Percentiles rank a stretch among this genome's conserved stretches.
These are phyloP conservation scores for Ophiocordyceps robertsii DNA, from an alignment of 2,329 filamentous ascomycete species.

Conservation along the genomic window DNA sequence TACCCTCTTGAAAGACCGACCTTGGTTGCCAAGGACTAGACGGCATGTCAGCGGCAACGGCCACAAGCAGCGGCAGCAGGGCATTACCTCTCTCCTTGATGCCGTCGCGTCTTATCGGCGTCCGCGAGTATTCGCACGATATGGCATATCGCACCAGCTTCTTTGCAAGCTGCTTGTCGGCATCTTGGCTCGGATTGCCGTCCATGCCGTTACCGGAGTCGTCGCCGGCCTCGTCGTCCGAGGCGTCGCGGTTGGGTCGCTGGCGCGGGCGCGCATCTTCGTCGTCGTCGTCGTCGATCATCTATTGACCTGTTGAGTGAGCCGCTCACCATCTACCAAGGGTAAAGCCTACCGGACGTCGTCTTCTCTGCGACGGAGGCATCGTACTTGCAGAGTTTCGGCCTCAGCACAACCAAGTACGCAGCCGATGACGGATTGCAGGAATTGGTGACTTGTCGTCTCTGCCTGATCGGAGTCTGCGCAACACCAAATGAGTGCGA, in stretches of 20 bases:
- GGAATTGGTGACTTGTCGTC: too few species aligned
- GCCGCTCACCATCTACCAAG: background rate
- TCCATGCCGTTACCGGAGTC: conserved; percentile 26
- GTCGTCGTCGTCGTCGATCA: conserved; percentile 16
- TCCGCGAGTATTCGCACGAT: conserved; percentile 50
- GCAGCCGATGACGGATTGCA: too few species aligned
- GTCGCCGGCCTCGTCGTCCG: conserved; percentile 17
- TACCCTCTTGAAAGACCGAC: conserved; percentile 59
- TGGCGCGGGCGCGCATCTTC: conserved; percentile 18
- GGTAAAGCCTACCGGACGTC: conserved; percentile 14
- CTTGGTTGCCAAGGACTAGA: conserved; percentile 56
- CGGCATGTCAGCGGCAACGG: conserved; percentile 3
- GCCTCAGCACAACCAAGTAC: too few species aligned
- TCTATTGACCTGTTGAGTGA: conserved; percentile 5
- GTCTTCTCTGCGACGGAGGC: conserved; percentile 18
- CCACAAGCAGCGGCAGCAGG: fast-evolving
- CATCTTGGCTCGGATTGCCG: conserved; percentile 15
- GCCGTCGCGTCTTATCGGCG: conserved; percentile 45
- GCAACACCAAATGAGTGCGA: too few species aligned
- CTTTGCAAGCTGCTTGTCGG: conserved; percentile 42
- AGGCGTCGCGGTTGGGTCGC: conserved; percentile 14
- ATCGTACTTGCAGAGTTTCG: conserved; percentile 7
- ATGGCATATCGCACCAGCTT: conserved; percentile 57
- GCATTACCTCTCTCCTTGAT: conserved; percentile 47
- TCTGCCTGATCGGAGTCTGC: too few species aligned